Conservation (phyloP, 148 eudicot species). For the Camellia granthamiana region DNA sequence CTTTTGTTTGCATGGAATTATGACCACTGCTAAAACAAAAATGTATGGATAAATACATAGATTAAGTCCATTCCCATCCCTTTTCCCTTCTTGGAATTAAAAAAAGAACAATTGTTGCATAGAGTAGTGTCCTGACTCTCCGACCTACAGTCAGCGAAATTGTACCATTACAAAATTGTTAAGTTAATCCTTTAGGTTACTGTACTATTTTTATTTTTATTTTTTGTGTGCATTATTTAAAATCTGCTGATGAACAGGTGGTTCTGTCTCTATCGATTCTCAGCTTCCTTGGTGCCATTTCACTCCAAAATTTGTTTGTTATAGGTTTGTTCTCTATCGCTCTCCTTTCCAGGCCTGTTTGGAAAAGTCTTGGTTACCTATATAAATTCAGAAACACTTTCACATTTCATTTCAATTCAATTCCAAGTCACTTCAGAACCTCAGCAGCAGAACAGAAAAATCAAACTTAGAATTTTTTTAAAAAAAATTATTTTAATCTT, state of each 20-base stretch:
- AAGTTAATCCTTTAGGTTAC: not conserved
- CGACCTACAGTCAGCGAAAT: not conserved
- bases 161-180: not conserved
- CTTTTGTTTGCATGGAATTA: no score
- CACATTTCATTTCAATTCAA: constrained; percentile 8
- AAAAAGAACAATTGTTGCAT: not conserved
- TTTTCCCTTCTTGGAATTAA: not conserved
- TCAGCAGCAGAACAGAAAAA: no score
- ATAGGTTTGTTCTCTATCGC: constrained; percentile 42
- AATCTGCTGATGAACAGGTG: constrained; percentile 40
- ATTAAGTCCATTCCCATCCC: not conserved
- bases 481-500: not conserved
- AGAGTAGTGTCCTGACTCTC: not conserved
- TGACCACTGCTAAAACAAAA: no score
- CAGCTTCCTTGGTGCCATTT: constrained; percentile 51
- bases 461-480: no score
- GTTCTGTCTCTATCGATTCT: constrained; percentile 41
- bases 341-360: not conserved
- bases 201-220: not conserved
- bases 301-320: constrained; percentile 44
- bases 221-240: no score
- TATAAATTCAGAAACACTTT: not conserved
- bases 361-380: not conserved
- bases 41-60: no score
- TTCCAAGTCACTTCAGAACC: not conserved